Base-by-base conservation (phyloP, 2,329 filamentous ascomycete genomes). In the Stachybotrys chartarum region DNA sequence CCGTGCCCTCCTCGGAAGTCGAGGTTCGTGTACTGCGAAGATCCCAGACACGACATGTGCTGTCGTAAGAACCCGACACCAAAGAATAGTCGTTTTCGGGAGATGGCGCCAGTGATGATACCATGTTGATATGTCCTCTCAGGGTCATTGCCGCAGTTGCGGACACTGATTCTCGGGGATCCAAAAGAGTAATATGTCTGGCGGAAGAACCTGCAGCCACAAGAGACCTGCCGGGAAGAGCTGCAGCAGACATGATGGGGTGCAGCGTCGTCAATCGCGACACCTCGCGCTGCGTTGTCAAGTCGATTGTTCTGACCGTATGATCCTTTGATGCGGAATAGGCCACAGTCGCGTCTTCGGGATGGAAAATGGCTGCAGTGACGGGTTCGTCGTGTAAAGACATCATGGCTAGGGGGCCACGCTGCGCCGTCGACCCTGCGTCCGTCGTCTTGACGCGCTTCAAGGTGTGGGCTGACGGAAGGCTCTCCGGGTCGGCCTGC, bases 301-400 rank as follows among this genome's bases (percentile, higher is more conserved):
- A 80, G 75, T 99, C 94, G 75, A 96, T 88, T 0, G 94, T 97
- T 60, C 87, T 87, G 63, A 97, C 78, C 1, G 89, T 89, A 77
- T 96, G 92, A 75, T 99, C 95, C 75, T 90, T 88, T 17, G 91
- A 96, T 24, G 86, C 85, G 1, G 91, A 93, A 78, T 99, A 97
- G 50, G 89, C 93, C 46, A 97, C 90, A 14, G 90, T 96, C 11
- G 85, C 74, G 72, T 97, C 93, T 54, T 84, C 80, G 5, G 87
- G 87, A 72, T 96, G 90, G 76, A 99, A 97, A 51, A 91, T 80
- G 44, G 87, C 88, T 54, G 87, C 88, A 1, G 89, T 90, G 49
- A 92, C 90, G 49, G 88, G 81, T 11, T 85, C 81, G 55, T 83
- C 82, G 79, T 97, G 87, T 54, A 84, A 82, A 16, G 81, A 75